Base-by-base conservation (phyloP, 805 yeast genomes). In the Wickerhamiella musiphila region DNA sequence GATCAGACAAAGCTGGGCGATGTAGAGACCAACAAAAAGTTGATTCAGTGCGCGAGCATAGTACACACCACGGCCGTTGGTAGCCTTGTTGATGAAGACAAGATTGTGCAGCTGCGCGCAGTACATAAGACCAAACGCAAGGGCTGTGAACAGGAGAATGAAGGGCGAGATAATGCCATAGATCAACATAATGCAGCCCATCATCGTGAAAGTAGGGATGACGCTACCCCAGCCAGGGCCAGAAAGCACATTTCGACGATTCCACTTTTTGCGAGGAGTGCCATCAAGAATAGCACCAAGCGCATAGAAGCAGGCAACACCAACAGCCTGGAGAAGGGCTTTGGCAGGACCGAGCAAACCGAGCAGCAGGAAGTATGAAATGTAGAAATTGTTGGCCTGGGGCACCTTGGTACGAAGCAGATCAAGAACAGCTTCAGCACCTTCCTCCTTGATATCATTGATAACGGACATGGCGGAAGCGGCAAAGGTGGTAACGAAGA, bases 201-300 rank as follows among this genome's bases (percentile, higher is more conserved):
- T 60, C 39, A 82, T 63, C 42, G 83, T 77, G 52, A 73, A 74
- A 8, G 65, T 60, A 6, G 95, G 94, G 56, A 78, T 86, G 10
- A 70, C 59, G 12, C 78, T 71, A 31, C 95, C 93, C 78, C 84
- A 83, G 16, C 69, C 65, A 27, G 84, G 78, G 26, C 66, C 62
- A 9, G 71, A 65, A 44, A 86, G 60, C 2, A 60, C 63, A 51
- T 69, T 70, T 50, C 56, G 68, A 48, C 94, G 71, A 38, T 54
- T 68, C 94, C 94, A 86, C 60, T 76, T 78, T 56, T 81, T 74
- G 58, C 96, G 73, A 39, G 96, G 96, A 5, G 96, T 82, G 33
- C 67, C 65, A 52, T 83, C 94, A 38, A 90, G 64, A 15, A 82
- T 37, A 41, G 60, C 60, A 19, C 90, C 79, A 37, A 84, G 60